Base-by-base conservation (phyloP, 2,329 filamentous ascomycete species). In the Teratosphaeria viscida region DNA sequence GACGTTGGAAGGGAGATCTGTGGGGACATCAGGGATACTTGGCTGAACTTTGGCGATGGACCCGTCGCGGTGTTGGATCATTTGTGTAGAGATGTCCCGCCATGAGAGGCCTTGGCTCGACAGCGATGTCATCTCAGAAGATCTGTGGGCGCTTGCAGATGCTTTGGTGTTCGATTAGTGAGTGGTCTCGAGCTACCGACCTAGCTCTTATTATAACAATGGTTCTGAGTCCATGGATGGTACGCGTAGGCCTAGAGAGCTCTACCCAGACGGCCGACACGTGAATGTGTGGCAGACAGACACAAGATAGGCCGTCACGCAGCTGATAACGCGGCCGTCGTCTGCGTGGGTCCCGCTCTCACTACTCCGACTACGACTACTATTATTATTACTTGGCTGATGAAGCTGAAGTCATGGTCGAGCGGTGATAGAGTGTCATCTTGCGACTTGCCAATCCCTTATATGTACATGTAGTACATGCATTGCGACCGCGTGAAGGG, bases 1-100 rank as follows among this genome's bases (percentile, higher is more conserved):
- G 1, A 78, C 78, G 59, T 82, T 78, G 5, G 73, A 65, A 8
- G 77, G 75, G 3, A 79, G 65, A 1, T 74, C 65, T 23, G 65
- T 56, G 2, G 71, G 64, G 7, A 75, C 62, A 1, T 73, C 67
- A 8, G 76, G 75, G 7, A 79, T 63, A 8, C 73, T 62, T 12
- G 78, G 77, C 52, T 57, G n/a, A 8, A 57, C 55, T 14, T n/a
- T 43, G 52, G 56, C 56, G 1, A 35, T 27, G 27, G 56, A 52
- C 14, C 32, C 56, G 7, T 53, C 56, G 19, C 39, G 56, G 47
- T 53, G 56, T 39, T 57, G 35, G 5, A 29, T 19, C 56, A 57
- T 57, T 16, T 29, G n/a, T 35, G 39, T 29, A 8, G 56, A 52
- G 29, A 52, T 57, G 6, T 57, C 39, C 26, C 52, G 56, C 56